These are phyloP conservation scores for Paecilomyces dactylethromorphus DNA, from an alignment of 2,329 filamentous ascomycete species.

Conservation along the genomic window DNA sequence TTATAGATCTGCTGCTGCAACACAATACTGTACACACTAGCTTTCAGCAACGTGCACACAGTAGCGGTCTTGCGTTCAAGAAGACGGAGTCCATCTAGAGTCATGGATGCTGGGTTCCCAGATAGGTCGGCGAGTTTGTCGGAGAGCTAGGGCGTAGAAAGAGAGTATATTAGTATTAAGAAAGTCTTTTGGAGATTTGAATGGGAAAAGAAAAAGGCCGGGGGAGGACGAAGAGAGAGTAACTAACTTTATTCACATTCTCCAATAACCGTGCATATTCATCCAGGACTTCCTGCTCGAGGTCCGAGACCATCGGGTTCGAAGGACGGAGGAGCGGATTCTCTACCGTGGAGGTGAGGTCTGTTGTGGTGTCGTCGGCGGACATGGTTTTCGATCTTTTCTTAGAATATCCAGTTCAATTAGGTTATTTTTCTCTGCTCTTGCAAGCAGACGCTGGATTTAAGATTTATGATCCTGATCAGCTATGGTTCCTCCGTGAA, in stretches of 20 bases:
- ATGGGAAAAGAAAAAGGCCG: too few relatives aligned
- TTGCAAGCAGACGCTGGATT: too few relatives aligned
- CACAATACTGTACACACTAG: conserved; percentile 97
- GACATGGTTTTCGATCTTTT: conserved; percentile 11
- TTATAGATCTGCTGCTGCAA: conserved; percentile 92
- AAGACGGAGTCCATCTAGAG: conserved; percentile 70
- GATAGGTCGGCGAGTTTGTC: conserved; percentile 47
- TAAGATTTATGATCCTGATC: too few relatives aligned
- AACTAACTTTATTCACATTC: conserved; percentile 78
- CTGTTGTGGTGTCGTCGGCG: conserved; percentile 10
- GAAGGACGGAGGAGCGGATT: conserved; percentile 34
- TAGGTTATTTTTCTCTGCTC: background rate
- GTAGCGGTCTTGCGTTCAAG: conserved; percentile 91
- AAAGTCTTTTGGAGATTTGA: too few relatives aligned
- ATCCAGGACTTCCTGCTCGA: conserved; percentile 91
- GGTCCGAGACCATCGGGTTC: conserved; percentile 52
- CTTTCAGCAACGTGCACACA: conserved; percentile 93
- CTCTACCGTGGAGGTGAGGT: conserved; percentile 10
- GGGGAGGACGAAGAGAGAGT: background rate
- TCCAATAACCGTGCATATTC: conserved; percentile 83
- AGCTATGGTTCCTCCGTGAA: too few relatives aligned
- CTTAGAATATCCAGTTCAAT: background rate
- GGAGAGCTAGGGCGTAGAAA: conserved; percentile 19
- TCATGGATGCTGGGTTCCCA: conserved; percentile 66
- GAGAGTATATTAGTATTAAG: too few relatives aligned